A percentile compares a stretch with the other conserved stretches of the same genome.
Evolutionary conservation across 208 protist genomes (phyloP).

Genomic region (Sergeia podlipaevii): DNA sequence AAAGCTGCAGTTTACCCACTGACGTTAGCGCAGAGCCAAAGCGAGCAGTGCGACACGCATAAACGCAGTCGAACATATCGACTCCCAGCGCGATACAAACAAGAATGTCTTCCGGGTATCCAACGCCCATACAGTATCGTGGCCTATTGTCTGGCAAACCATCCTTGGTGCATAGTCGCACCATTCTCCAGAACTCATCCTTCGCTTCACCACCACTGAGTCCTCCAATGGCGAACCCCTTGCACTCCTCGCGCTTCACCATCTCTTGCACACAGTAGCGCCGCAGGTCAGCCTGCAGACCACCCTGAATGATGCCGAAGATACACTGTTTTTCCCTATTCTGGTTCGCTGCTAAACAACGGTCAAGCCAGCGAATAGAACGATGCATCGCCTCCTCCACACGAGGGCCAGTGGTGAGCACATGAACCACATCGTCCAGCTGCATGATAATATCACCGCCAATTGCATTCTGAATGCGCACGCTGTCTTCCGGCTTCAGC

Average conservation of each 20-base stretch:
- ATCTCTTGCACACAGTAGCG: constrained; percentile 92
- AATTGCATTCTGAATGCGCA: constrained; percentile 98
- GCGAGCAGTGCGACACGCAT: constrained; percentile 96
- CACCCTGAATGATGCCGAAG: constrained; percentile 99
- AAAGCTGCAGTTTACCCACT: constrained; percentile 77
- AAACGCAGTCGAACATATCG: constrained; percentile 99
- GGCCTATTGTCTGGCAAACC: constrained; percentile 92
- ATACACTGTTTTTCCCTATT: constrained; percentile 94
- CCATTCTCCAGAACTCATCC: constrained; percentile 95
- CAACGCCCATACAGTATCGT: constrained; percentile 99
- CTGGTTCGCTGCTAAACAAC: constrained; percentile 95
- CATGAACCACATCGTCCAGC: constrained; percentile 97
- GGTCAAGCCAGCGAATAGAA: constrained; percentile 98
- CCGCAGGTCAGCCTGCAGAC: constrained; percentile 88
- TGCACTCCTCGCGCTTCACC: constrained; percentile 87
- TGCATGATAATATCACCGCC: constrained; percentile 99
- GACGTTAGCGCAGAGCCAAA: constrained; percentile 95
- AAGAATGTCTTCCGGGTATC: constrained; percentile 98
- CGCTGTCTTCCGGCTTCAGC: constrained; percentile 97
- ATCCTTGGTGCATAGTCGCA: constrained; percentile 88
- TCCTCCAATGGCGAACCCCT: constrained; percentile 99
- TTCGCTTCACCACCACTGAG: constrained; percentile 98
- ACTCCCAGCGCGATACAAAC: constrained; percentile 98
- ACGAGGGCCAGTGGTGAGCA: constrained; percentile 79
- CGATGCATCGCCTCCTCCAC: constrained; percentile 96